Evolutionary conservation across 225 moss, liverwort and hornwort species (phyloP).

Genomic region (Rhytidiadelphus loreus): DNA sequence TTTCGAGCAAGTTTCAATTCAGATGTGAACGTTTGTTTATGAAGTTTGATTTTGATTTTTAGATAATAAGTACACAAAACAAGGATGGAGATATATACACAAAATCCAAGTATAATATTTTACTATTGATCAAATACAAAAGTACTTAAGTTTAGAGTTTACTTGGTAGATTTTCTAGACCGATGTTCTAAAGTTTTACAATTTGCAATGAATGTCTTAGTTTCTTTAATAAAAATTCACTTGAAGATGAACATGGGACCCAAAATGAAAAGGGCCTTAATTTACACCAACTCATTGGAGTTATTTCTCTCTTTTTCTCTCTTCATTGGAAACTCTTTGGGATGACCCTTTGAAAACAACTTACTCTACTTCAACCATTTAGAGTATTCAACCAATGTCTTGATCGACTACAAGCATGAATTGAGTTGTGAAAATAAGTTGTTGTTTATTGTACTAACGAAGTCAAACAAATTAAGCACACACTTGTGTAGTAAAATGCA

Average conservation of each 20-base stretch:
- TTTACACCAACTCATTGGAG: neutral
- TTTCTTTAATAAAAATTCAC: neutral
- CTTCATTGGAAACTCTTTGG: neutral
- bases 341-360: neutral
- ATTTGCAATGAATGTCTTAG: neutral
- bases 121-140: neutral
- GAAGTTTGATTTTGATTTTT: too few relatives aligned
- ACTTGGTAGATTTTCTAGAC: too few relatives aligned
- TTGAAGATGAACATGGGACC: neutral
- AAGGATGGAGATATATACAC: neutral
- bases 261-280: neutral
- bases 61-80: neutral
- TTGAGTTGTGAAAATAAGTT: neutral
- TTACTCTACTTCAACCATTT: neutral
- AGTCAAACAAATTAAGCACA: neutral
- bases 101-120: neutral
- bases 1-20: too few relatives aligned
- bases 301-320: neutral
- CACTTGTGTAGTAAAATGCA: neutral
- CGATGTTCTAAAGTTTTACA: too few relatives aligned
- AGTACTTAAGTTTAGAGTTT: neutral
- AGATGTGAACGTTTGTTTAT: too few relatives aligned
- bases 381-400: neutral
- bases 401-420: neutral
- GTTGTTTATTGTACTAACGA: fast-evolving